Percentiles rank a stretch among this genome's conserved stretches.
phyloP scores from a whole-genome alignment of 768 basidiomycete genomes.

The Rhizopogon sp. region DNA sequence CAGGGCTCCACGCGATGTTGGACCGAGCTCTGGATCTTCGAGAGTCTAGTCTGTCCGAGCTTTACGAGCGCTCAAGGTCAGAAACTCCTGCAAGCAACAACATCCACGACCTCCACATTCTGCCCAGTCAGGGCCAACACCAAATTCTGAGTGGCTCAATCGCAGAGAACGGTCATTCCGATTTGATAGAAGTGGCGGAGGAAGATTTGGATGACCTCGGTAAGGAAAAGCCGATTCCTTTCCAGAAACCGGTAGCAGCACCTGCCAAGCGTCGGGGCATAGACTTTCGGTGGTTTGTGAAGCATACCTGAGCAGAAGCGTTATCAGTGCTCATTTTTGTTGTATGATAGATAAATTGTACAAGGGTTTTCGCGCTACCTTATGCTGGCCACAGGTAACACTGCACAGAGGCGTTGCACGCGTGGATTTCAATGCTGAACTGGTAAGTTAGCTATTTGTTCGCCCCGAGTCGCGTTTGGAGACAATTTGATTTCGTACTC shows the following conservation, averaged over 20 bases:
- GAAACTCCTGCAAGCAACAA: too few relatives aligned
- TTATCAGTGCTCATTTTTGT: slow-evolving; percentile 5
- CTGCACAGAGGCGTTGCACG: slow-evolving; percentile 11
- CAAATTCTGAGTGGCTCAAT: too few relatives aligned
- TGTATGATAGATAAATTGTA: neutral
- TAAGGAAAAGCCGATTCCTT: slow-evolving; percentile 14
- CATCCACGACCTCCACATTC: too few relatives aligned
- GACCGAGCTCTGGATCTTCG: too few relatives aligned
- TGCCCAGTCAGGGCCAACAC: too few relatives aligned
- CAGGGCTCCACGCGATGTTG: too few relatives aligned
- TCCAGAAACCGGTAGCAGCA: slow-evolving; percentile 18
- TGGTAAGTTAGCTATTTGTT: neutral
- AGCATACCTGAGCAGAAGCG: slow-evolving; percentile 25
- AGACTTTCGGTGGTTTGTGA: slow-evolving; percentile 11
- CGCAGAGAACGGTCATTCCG: too few relatives aligned
- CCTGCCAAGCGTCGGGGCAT: slow-evolving; percentile 16
- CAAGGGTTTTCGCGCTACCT: slow-evolving; percentile 2
- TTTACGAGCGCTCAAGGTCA: too few relatives aligned
- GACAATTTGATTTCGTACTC: neutral
- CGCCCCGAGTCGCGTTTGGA: neutral
- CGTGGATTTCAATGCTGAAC: slow-evolving; percentile 1
- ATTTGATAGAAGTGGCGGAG: neutral
- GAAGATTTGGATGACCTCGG: slow-evolving; percentile 11
- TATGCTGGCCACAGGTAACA: slow-evolving; percentile 4
- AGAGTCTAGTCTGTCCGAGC: too few relatives aligned